These are phyloP conservation scores for Zygoascus sp. DNA, from an alignment of 1,139 yeast genomes.

Conservation along the genomic window DNA sequence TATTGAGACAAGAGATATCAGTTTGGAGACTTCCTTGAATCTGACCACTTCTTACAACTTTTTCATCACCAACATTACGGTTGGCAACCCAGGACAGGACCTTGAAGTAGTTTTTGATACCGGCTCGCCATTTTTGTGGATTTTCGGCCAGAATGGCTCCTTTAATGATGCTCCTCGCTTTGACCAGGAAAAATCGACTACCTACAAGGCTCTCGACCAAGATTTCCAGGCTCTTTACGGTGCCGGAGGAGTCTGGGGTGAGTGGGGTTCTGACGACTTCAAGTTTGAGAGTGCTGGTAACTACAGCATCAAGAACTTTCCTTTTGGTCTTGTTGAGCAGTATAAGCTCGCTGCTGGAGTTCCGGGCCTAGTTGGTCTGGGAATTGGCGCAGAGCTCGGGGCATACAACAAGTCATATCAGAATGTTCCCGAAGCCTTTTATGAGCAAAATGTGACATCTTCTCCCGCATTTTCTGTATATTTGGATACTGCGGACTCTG, in stretches of 20 bases:
- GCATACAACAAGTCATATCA: conserved; percentile 37
- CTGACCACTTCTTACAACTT: conserved; percentile 27
- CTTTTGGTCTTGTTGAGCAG: conserved; percentile 44
- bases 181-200: conserved; percentile 27
- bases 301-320: conserved; percentile 40
- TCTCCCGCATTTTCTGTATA: conserved; percentile 52
- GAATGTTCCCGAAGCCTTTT: conserved; percentile 60
- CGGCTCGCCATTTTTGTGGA: conserved; percentile 43
- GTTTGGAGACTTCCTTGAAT: conserved; percentile 16
- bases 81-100: conserved; percentile 35
- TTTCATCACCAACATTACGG: conserved; percentile 32
- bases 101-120: conserved; percentile 38
- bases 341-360: conserved; percentile 32
- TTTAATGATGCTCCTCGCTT: conserved; percentile 35
- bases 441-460: conserved; percentile 47
- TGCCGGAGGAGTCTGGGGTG: conserved; percentile 60
- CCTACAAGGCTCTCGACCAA: conserved; percentile 22
- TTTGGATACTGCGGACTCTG: conserved; percentile 37
- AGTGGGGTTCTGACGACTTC: conserved; percentile 59
- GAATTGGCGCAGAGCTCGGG: conserved; percentile 31
- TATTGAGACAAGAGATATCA: background rate
- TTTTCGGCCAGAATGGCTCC: conserved; percentile 32
- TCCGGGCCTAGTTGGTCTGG: conserved; percentile 34
- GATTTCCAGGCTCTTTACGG: conserved; percentile 50
- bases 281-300: conserved; percentile 36